Percentiles rank a stretch among this genome's conserved stretches.
phyloP scores from a whole-genome alignment of 2,329 filamentous ascomycete genomes.

The Magnaporthales sp. region DNA sequence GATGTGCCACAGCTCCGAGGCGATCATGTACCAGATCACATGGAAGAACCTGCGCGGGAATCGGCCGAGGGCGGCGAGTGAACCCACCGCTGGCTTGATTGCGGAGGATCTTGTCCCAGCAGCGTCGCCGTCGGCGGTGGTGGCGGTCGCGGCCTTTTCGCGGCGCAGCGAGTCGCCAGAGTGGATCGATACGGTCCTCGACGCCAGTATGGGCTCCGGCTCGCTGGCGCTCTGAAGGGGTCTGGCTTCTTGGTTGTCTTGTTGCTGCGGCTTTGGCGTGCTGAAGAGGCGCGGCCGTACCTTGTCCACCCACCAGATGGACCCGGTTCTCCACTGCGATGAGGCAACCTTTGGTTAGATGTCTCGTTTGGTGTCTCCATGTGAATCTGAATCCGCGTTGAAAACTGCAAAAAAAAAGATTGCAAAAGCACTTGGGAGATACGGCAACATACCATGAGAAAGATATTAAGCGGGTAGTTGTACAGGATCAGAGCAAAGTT shows the following conservation, averaged over 20 bases:
- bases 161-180: neutral
- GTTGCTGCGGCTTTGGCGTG: neutral
- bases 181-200: neutral
- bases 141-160: neutral
- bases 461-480: neutral
- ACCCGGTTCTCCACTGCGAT: neutral
- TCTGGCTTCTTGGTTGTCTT: no score
- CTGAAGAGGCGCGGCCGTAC: neutral
- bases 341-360: no score
- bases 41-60: neutral
- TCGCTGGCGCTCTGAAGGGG: neutral
- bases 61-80: neutral
- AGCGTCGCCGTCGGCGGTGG: neutral
- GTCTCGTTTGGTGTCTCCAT: no score
- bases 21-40: neutral
- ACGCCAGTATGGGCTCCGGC: neutral
- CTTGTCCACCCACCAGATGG: neutral
- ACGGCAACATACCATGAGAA: neutral
- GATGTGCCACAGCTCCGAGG: constrained; percentile 2
- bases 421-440: no score
- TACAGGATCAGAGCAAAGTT: neutral
- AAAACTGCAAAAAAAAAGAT: no score
- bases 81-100: neutral
- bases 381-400: no score
- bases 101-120: neutral